phyloP scores from a whole-genome alignment of 805 yeast species.

The Starmerella riodocensis region DNA sequence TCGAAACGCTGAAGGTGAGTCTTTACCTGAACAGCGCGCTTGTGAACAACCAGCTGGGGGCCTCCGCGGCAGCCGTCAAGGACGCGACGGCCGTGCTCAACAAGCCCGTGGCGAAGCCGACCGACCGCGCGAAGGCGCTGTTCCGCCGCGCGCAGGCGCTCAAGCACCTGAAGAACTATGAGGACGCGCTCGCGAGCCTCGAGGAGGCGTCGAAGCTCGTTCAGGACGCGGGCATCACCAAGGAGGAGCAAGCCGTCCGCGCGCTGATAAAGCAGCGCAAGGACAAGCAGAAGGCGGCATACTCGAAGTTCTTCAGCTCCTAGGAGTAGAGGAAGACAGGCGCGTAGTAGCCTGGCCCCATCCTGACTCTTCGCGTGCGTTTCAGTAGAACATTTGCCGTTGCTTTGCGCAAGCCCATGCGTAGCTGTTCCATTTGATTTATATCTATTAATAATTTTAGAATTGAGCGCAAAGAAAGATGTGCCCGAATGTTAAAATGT shows the following conservation, averaged over 20 bases:
- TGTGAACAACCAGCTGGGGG: slow-evolving; percentile 50
- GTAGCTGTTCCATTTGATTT: too few relatives aligned
- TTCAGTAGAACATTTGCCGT: too few relatives aligned
- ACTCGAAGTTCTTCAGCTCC: slow-evolving; percentile 30
- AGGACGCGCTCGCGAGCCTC: slow-evolving; percentile 52
- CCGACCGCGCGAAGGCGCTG: slow-evolving; percentile 68
- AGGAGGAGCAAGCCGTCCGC: slow-evolving; percentile 51
- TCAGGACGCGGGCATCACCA: slow-evolving; percentile 54
- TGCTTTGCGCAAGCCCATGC: too few relatives aligned
- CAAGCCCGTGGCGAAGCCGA: slow-evolving; percentile 41
- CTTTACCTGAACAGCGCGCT: slow-evolving; percentile 62
- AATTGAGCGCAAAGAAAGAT: too few relatives aligned
- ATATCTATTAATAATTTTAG: too few relatives aligned
- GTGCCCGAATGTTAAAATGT: too few relatives aligned
- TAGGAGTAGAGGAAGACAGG: too few relatives aligned
- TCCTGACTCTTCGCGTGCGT: too few relatives aligned
- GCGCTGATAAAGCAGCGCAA: slow-evolving; percentile 38
- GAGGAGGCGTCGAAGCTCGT: slow-evolving; percentile 57
- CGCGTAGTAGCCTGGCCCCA: too few relatives aligned
- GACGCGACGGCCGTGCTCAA: slow-evolving; percentile 58
- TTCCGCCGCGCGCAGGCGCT: slow-evolving; percentile 77
- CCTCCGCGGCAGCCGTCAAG: slow-evolving; percentile 40
- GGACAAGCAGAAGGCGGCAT: slow-evolving; percentile 33
- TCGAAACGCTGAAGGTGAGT: slow-evolving; percentile 46
- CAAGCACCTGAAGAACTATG: slow-evolving; percentile 49